These are phyloP conservation scores for Hymenotorrendiella dingleyae DNA, from an alignment of 2,329 filamentous ascomycete species.

Conservation along the genomic window DNA sequence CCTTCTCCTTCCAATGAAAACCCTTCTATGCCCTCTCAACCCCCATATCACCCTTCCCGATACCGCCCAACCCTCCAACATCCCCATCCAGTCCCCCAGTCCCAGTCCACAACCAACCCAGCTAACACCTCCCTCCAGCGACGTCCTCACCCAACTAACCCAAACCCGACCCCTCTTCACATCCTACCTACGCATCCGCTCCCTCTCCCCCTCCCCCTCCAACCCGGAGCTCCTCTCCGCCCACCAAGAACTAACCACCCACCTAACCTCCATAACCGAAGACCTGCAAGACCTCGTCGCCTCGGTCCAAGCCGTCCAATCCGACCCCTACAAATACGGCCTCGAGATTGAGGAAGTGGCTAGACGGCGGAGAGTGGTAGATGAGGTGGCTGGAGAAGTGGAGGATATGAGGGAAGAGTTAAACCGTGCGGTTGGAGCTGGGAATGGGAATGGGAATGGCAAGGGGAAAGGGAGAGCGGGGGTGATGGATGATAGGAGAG, in stretches of 20 bases:
- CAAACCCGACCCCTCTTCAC: slow-evolving; percentile 81
- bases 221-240: slow-evolving; percentile 76
- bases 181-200: slow-evolving; percentile 93
- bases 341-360: slow-evolving; percentile 76
- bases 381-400: slow-evolving; percentile 83
- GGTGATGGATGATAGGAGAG: slow-evolving; percentile 30
- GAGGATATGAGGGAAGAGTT: slow-evolving; percentile 86
- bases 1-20: slow-evolving; percentile 2
- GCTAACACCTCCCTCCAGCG: slow-evolving; percentile 45
- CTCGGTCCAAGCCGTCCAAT: slow-evolving; percentile 81
- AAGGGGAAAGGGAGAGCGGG: slow-evolving; percentile 24
- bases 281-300: slow-evolving; percentile 86
- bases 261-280: slow-evolving; percentile 65
- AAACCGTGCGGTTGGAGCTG: slow-evolving; percentile 34
- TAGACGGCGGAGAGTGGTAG: slow-evolving; percentile 68
- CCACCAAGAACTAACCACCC: slow-evolving; percentile 58
- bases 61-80: too few relatives aligned
- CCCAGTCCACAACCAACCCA: neutral
- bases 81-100: too few relatives aligned
- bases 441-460: slow-evolving; percentile 22
- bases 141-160: slow-evolving; percentile 79
- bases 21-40: neutral
- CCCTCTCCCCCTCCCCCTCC: slow-evolving; percentile 59
- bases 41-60: too few relatives aligned
- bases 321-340: slow-evolving; percentile 80